Percentiles rank a stretch among this genome's conserved stretches.
Conservation (phyloP, 805 yeast genomes). For the Kodamaea fukazawae region DNA sequence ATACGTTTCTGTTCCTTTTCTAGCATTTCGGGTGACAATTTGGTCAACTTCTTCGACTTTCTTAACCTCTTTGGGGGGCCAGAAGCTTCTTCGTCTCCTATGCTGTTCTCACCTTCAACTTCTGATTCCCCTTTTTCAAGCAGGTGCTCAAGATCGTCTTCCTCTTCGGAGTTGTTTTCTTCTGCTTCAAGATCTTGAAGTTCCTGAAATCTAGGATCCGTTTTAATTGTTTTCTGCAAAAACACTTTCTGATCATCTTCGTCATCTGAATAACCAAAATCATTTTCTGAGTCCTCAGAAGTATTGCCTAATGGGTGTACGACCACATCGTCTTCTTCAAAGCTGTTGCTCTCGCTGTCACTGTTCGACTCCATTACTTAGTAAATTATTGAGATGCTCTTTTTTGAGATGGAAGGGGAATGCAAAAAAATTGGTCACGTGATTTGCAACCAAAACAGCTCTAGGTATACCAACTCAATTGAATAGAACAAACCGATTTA, state of each 20-base stretch:
- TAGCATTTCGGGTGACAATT: constrained; percentile 55
- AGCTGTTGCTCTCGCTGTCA: not conserved
- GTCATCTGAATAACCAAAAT: constrained; percentile 10
- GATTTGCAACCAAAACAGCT: no score
- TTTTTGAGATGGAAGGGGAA: no score
- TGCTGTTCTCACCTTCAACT: constrained; percentile 12
- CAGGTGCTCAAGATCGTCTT: no score
- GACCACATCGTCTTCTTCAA: constrained; percentile 1
- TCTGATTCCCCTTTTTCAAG: constrained; percentile 10
- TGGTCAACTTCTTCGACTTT: constrained; percentile 34
- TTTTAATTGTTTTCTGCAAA: constrained; percentile 10
- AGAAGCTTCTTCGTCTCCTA: constrained; percentile 19
- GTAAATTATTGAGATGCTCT: no score
- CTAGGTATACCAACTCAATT: no score
- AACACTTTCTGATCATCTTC: constrained; percentile 4
- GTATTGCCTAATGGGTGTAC: no score
- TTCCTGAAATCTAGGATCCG: constrained; percentile 13
- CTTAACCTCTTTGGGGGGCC: constrained; percentile 2
- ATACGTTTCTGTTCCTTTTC: constrained; percentile 53
- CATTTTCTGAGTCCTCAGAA: constrained; percentile 10
- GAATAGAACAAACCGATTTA: no score
- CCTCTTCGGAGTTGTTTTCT: constrained; percentile 8
- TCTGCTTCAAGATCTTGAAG: constrained; percentile 12
- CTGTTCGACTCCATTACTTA: not conserved
- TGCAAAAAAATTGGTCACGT: no score